These are phyloP conservation scores for Zea luxurians DNA, from an alignment of 176 grass and related monocot species.

Conservation along the genomic window DNA sequence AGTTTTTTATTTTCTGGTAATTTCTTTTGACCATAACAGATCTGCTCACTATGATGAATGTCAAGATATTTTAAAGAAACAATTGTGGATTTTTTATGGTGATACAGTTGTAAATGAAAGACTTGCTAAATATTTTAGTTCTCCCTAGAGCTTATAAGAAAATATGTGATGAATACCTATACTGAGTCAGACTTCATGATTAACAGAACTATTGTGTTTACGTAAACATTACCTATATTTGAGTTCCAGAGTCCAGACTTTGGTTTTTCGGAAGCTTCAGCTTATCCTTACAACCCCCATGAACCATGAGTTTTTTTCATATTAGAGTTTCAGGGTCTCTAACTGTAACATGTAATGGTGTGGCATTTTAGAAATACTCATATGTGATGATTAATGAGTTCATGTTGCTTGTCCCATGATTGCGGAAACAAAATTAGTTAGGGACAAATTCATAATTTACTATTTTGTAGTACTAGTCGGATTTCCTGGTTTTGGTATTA, in stretches of 20 bases:
- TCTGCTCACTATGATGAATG: neutral
- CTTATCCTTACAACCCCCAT: neutral
- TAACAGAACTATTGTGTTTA: neutral
- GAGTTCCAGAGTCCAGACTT: neutral
- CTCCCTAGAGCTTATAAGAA: neutral
- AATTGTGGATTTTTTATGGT: neutral
- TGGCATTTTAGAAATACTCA: neutral
- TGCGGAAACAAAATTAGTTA: neutral
- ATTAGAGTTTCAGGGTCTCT: neutral
- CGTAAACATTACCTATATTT: slow-evolving; percentile 6
- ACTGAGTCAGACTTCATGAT: neutral
- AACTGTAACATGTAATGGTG: neutral
- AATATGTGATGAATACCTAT: neutral
- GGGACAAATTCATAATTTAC: slow-evolving; percentile 2
- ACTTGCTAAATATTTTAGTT: neutral
- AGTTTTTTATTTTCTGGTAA: neutral
- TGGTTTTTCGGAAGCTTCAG: neutral
- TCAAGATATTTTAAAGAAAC: neutral
- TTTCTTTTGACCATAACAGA: slow-evolving; percentile 7
- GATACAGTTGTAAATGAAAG: neutral
- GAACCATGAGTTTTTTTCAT: neutral
- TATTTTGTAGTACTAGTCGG: neutral
- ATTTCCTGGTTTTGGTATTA: slow-evolving; percentile 1
- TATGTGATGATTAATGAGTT: slow-evolving; percentile 12
- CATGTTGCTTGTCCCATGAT: neutral